Evolutionary conservation across 148 eudicot species (phyloP).

Genomic region (Cornus controversa): DNA sequence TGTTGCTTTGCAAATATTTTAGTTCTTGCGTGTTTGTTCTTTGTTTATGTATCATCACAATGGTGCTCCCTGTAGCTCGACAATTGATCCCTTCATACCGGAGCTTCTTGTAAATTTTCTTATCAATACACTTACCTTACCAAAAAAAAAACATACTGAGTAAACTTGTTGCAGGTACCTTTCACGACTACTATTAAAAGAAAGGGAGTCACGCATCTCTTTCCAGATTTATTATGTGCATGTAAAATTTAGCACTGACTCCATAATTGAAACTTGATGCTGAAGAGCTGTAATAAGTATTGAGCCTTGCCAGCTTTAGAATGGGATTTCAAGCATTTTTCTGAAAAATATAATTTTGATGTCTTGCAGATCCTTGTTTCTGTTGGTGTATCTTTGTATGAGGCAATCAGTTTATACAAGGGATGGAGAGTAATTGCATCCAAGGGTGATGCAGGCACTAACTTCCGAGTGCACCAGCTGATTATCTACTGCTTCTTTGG

Average conservation of each 20-base stretch:
- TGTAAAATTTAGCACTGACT: background rate
- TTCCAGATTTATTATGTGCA: background rate
- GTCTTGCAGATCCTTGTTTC: constrained; percentile 69
- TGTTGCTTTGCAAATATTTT: too few species aligned
- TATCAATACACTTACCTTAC: too few species aligned
- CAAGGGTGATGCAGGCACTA: constrained; percentile 43
- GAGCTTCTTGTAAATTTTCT: too few species aligned
- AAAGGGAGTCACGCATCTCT: background rate
- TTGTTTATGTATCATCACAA: too few species aligned
- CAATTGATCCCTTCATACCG: too few species aligned
- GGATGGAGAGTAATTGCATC: constrained; percentile 70
- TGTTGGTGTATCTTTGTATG: constrained; percentile 60
- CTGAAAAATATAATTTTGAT: background rate
- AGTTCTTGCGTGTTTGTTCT: too few species aligned
- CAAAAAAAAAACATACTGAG: too few species aligned
- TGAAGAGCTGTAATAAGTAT: background rate
- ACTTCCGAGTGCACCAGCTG: constrained; percentile 55
- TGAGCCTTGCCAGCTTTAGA: background rate
- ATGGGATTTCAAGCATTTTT: background rate
- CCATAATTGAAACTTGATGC: background rate
- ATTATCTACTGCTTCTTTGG: constrained; percentile 55
- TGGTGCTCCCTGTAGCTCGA: too few species aligned
- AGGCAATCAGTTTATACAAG: constrained; percentile 68
- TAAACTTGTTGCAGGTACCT: constrained; percentile 76
- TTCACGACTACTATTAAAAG: background rate